Evolutionary conservation across 2,329 filamentous ascomycete species (phyloP).

Genomic region (Podosphaera xanthii): DNA sequence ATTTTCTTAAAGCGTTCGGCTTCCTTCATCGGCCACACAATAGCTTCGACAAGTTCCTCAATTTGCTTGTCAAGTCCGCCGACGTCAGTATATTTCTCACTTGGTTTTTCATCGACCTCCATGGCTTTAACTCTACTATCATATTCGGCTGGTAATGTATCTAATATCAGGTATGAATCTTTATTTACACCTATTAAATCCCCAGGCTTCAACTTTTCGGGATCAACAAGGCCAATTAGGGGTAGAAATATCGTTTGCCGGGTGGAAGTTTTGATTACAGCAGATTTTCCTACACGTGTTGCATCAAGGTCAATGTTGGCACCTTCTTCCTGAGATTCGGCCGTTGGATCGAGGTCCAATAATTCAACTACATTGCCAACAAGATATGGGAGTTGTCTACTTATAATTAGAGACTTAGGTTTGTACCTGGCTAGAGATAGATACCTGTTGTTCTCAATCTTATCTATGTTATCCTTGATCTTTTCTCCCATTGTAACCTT

Average conservation of each 20-base stretch:
- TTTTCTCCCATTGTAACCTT: conserved; percentile 93
- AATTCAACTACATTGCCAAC: conserved; percentile 97
- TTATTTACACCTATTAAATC: conserved; percentile 98
- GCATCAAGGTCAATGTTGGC: conserved; percentile 97
- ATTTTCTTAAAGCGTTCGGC: conserved; percentile 99
- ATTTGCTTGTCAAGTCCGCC: conserved; percentile 97
- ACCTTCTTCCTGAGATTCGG: conserved; percentile 88
- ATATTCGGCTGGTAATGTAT: conserved; percentile 92
- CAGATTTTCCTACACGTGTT: conserved; percentile 88
- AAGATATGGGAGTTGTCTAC: conserved; percentile 86
- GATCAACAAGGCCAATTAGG: conserved; percentile 88
- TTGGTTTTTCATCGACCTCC: conserved; percentile 99
- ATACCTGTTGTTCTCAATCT: conserved; percentile 97
- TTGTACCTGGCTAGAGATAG: conserved; percentile 10
- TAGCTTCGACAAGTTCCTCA: conserved; percentile 91
- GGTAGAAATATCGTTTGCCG: conserved; percentile 96
- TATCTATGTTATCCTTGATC: conserved; percentile 97
- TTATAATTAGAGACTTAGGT: conserved; percentile 1
- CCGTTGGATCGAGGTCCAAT: conserved; percentile 84
- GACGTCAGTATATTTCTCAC: conserved; percentile 95
- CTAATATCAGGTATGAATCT: conserved; percentile 91
- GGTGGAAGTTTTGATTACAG: conserved; percentile 97
- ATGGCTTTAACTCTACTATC: conserved; percentile 98
- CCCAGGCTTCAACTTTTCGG: conserved; percentile 79
- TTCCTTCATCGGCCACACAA: conserved; percentile 99